Percentiles rank a stretch among this genome's conserved stretches.
Conservation (phyloP, 2,329 filamentous ascomycete genomes). For the Monosporascus ibericus region DNA sequence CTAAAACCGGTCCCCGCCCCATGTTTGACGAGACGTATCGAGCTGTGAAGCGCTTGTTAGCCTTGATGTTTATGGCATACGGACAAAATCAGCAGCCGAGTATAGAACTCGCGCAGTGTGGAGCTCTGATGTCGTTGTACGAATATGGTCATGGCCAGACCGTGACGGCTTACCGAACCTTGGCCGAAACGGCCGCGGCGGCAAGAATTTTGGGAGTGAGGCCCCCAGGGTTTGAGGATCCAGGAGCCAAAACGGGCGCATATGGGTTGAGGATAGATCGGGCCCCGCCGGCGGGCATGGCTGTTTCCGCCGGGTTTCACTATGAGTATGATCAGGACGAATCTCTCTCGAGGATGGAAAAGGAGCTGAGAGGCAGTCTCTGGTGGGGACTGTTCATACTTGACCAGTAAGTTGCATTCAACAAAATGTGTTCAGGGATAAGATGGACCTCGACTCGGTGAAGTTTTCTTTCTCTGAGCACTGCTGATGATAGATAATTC, state of each 20-base stretch:
- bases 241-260: constrained; percentile 17
- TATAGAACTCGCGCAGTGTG: constrained; percentile 35
- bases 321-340: background rate
- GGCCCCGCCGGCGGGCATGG: no score
- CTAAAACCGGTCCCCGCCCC: constrained; percentile 25
- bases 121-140: constrained; percentile 34
- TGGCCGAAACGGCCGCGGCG: constrained; percentile 34
- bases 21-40: constrained; percentile 36
- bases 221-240: constrained; percentile 28
- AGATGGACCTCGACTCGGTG: no score
- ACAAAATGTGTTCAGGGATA: background rate
- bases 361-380: constrained; percentile 34
- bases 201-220: constrained; percentile 29
- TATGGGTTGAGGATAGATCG: no score
- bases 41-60: constrained; percentile 31
- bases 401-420: constrained; percentile 30
- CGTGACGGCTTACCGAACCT: constrained; percentile 34
- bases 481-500: no score
- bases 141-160: constrained; percentile 39
- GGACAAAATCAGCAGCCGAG: constrained; percentile 24
- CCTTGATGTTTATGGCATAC: constrained; percentile 28
- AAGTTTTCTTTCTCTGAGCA: no score
- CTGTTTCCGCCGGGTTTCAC: no score
- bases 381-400: constrained; percentile 40
- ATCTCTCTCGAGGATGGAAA: constrained; percentile 14